A percentile compares a stretch with the other conserved stretches of the same genome.
Evolutionary conservation across 2,329 filamentous ascomycete genomes (phyloP).

Genomic region (Claviceps lovelessii): DNA sequence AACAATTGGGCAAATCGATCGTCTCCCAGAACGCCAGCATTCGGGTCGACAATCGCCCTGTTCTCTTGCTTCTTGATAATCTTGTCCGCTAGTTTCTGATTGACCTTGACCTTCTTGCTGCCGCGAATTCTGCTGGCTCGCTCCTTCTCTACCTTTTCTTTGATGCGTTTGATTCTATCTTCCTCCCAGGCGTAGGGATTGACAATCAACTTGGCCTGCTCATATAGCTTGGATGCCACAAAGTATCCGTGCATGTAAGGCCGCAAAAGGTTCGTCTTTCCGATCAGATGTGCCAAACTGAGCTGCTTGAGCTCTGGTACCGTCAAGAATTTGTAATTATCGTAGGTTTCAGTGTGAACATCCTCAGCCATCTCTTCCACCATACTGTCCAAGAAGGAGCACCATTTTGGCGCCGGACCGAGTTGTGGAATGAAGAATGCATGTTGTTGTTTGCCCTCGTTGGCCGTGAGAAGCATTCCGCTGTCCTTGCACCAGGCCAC

Average conservation of each 20-base stretch:
- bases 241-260: constrained; percentile 99
- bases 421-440: constrained; percentile 90
- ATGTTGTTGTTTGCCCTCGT: constrained; percentile 90
- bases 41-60: constrained; percentile 40
- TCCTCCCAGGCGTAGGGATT: constrained; percentile 93
- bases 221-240: constrained; percentile 86
- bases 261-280: constrained; percentile 74
- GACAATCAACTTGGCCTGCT: constrained; percentile 81
- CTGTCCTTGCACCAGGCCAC: constrained; percentile 86
- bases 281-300: constrained; percentile 76
- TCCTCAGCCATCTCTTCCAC: constrained; percentile 97
- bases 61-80: constrained; percentile 51
- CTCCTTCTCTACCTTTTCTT: constrained; percentile 93
- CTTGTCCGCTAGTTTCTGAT: constrained; percentile 66
- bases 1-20: constrained; percentile 79
- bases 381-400: constrained; percentile 89
- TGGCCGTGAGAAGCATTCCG: constrained; percentile 92
- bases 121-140: constrained; percentile 88
- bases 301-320: constrained; percentile 71
- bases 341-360: constrained; percentile 67
- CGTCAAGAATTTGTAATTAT: constrained; percentile 98
- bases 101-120: constrained; percentile 96
- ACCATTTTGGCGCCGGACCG: constrained; percentile 89
- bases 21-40: constrained; percentile 61
- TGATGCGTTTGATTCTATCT: constrained; percentile 76